Conservation (phyloP, 2,329 filamentous ascomycete species). For the Monosporascus sp. region DNA sequence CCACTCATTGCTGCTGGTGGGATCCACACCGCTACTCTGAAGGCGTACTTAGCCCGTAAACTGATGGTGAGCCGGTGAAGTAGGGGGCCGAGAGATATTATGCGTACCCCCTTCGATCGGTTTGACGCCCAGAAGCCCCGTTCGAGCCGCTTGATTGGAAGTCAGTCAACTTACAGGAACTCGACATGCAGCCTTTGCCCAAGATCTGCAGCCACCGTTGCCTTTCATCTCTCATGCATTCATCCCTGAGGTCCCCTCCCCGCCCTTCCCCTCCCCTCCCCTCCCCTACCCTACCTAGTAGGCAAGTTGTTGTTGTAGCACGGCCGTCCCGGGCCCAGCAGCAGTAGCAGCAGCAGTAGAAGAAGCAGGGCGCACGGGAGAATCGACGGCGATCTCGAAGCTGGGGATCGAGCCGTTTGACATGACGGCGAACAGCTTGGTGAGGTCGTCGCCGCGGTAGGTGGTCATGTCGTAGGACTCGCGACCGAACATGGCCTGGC, state of each 20-base stretch:
- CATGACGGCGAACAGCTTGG: slow-evolving; percentile 16
- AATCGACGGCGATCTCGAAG: slow-evolving; percentile 24
- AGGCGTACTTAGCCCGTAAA: not conserved
- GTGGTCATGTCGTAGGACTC: slow-evolving; percentile 24
- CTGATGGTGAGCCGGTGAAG: not conserved
- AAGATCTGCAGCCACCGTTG: too few relatives aligned
- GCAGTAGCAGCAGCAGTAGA: not conserved
- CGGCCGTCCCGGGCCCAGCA: not conserved
- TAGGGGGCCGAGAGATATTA: not conserved
- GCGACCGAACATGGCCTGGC: slow-evolving; percentile 15
- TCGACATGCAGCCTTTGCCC: too few relatives aligned
- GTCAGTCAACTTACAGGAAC: too few relatives aligned
- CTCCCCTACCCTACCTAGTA: too few relatives aligned
- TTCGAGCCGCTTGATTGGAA: too few relatives aligned
- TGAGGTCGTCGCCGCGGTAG: slow-evolving; percentile 25
- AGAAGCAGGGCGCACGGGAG: not conserved
- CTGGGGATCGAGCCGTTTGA: slow-evolving; percentile 14
- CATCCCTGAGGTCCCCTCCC: not conserved
- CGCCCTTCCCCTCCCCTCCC: too few relatives aligned
- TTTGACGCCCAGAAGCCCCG: too few relatives aligned
- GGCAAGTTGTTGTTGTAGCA: not conserved
- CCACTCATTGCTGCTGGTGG: not conserved
- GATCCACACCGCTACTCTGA: not conserved
- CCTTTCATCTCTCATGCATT: not conserved
- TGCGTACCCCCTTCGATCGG: not conserved